Conservation (phyloP, 257 asterid genomes). For the Eustoma russellianum region DNA sequence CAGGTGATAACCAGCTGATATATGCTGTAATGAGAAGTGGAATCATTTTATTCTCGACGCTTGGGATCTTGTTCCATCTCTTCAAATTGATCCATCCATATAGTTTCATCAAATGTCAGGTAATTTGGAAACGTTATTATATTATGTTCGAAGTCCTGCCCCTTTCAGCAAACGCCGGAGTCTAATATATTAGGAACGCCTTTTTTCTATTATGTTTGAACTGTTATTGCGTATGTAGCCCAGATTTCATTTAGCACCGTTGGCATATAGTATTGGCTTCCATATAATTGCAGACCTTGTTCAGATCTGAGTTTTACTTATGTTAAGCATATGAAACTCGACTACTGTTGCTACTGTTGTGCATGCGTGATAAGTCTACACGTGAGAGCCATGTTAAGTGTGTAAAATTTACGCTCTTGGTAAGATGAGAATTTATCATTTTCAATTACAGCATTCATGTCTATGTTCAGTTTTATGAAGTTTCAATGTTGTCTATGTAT, state of each 20-base stretch:
- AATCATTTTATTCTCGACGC: slow-evolving; percentile 45
- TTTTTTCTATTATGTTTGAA: no score
- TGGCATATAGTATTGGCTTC: no score
- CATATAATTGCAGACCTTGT: no score
- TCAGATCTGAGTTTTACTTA: no score
- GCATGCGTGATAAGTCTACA: not conserved
- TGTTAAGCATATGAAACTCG: no score
- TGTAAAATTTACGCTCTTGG: no score
- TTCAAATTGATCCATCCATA: slow-evolving; percentile 59
- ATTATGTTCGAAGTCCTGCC: not conserved
- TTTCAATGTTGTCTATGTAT: slow-evolving; percentile 2
- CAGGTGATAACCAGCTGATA: slow-evolving; percentile 42
- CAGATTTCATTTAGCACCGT: no score
- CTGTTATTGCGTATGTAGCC: no score
- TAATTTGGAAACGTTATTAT: not conserved
- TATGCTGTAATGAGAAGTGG: slow-evolving; percentile 62
- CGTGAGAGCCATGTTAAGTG: no score
- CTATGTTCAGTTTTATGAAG: not conserved
- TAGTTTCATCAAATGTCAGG: slow-evolving; percentile 44
- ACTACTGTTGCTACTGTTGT: no score
- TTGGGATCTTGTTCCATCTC: slow-evolving; percentile 46
- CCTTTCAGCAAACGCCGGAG: no score
- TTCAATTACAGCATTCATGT: not conserved
- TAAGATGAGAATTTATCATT: not conserved
- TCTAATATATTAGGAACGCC: no score